These are phyloP conservation scores for Beta macrorhiza DNA, from an alignment of 179 eudicot genomes.

Conservation along the genomic window DNA sequence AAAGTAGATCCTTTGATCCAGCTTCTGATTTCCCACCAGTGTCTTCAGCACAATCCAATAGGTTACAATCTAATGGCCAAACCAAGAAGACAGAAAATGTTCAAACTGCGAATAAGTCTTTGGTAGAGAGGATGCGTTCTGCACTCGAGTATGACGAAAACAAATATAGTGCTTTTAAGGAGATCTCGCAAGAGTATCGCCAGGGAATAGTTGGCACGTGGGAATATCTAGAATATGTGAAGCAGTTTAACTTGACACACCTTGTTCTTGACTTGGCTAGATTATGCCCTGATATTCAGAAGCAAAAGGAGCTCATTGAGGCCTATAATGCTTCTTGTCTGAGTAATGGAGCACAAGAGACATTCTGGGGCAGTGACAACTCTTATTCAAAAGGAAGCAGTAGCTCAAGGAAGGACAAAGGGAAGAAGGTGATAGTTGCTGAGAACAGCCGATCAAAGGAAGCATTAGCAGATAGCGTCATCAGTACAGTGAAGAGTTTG, in stretches of 20 bases:
- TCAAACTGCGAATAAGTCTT: conserved; percentile 80
- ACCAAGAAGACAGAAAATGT: conserved; percentile 52
- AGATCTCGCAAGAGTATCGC: conserved; percentile 75
- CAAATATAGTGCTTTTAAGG: conserved; percentile 69
- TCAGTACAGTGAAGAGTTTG: conserved; percentile 63
- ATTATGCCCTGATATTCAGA: conserved; percentile 66
- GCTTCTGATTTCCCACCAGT: conserved; percentile 76
- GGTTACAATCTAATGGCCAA: conserved; percentile 36
- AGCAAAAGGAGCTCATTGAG: conserved; percentile 71
- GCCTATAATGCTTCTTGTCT: conserved; percentile 44
- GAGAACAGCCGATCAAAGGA: conserved; percentile 41
- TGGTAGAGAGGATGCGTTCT: conserved; percentile 78
- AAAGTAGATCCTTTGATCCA: conserved; percentile 44
- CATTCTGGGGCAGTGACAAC: conserved; percentile 38
- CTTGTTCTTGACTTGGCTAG: conserved; percentile 83
- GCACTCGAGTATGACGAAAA: conserved; percentile 67
- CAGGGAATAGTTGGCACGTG: conserved; percentile 64
- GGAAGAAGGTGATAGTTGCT: conserved; percentile 42
- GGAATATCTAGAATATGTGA: conserved; percentile 62
- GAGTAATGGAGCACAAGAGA: conserved; percentile 37
- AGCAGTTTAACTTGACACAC: conserved; percentile 79
- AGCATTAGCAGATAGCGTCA: conserved; percentile 50
- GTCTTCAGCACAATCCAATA: conserved; percentile 49
- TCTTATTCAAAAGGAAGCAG: conserved; percentile 34
- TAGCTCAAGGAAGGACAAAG: conserved; percentile 57